Evolutionary conservation across 768 basidiomycete species (phyloP).

Genomic region (Boletus pseudo-olivaceus): DNA sequence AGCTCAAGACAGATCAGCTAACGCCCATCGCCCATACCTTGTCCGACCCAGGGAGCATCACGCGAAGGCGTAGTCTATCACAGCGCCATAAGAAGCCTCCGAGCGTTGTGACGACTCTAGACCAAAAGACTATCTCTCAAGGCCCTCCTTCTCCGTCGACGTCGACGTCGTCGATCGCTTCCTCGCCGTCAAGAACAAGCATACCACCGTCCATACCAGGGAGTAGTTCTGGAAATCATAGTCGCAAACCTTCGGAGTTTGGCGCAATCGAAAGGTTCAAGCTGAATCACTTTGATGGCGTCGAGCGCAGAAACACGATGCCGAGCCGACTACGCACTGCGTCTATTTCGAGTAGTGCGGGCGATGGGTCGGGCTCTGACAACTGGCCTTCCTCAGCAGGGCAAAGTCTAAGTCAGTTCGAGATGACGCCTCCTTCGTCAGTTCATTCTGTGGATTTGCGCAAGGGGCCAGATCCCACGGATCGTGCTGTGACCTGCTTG

Average conservation of each 20-base stretch:
- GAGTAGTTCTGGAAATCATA: conserved; percentile 51
- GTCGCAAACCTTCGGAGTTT: conserved; percentile 86
- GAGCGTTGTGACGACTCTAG: conserved; percentile 68
- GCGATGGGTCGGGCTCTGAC: conserved; percentile 76
- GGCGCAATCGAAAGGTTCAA: conserved; percentile 89
- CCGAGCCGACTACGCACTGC: conserved; percentile 85
- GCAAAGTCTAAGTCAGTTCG: conserved; percentile 52
- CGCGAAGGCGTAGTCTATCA: conserved; percentile 78
- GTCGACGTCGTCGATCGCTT: conserved; percentile 87
- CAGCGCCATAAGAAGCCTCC: conserved; percentile 77
- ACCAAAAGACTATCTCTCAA: conserved; percentile 58
- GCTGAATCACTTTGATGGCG: conserved; percentile 71
- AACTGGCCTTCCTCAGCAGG: conserved; percentile 61
- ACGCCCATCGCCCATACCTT: conserved; percentile 71
- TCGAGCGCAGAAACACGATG: conserved; percentile 77
- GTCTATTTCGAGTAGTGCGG: conserved; percentile 78
- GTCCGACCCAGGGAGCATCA: conserved; percentile 53
- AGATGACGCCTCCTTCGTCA: conserved; percentile 72
- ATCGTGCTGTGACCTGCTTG: conserved; percentile 88
- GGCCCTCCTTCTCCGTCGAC: conserved; percentile 90
- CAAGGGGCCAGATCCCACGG: conserved; percentile 72
- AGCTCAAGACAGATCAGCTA: conserved; percentile 89
- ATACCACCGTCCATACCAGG: conserved; percentile 71
- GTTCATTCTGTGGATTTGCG: conserved; percentile 81
- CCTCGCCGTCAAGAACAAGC: conserved; percentile 79